A percentile compares a stretch with the other conserved stretches of the same genome.
These are phyloP conservation scores for Citrus medica DNA, from an alignment of 345 rosid genomes.

Conservation along the genomic window DNA sequence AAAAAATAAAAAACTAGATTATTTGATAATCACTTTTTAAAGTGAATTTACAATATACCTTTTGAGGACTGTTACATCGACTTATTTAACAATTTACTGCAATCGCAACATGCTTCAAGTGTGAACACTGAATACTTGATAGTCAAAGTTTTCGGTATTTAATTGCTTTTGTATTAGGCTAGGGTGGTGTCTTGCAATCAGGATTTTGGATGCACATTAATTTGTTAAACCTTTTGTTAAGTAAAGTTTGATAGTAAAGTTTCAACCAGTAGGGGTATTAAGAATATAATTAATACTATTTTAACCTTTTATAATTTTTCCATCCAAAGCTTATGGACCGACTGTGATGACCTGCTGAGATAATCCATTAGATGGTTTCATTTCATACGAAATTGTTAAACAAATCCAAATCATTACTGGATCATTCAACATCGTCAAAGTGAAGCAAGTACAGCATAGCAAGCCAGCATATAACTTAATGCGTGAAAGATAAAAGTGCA, in stretches of 20 bases:
- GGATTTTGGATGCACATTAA: neutral
- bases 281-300: neutral
- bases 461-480: neutral
- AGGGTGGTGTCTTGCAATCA: neutral
- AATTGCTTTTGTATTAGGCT: neutral
- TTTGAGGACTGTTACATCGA: too few relatives aligned
- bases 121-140: too few relatives aligned
- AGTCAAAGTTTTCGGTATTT: too few relatives aligned
- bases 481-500: neutral
- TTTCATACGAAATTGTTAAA: neutral
- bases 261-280: conserved; percentile 8
- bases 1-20: too few relatives aligned
- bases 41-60: too few relatives aligned
- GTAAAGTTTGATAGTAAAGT: conserved; percentile 12
- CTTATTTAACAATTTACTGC: too few relatives aligned
- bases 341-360: neutral
- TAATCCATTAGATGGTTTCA: neutral
- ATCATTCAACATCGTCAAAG: neutral
- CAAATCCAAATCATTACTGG: neutral
- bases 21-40: too few relatives aligned
- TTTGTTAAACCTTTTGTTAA: neutral
- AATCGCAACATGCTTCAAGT: too few relatives aligned
- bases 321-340: neutral
- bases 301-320: neutral
- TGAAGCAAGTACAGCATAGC: neutral